phyloP scores from a whole-genome alignment of 768 basidiomycete genomes.

The Lentinus brumalis region DNA sequence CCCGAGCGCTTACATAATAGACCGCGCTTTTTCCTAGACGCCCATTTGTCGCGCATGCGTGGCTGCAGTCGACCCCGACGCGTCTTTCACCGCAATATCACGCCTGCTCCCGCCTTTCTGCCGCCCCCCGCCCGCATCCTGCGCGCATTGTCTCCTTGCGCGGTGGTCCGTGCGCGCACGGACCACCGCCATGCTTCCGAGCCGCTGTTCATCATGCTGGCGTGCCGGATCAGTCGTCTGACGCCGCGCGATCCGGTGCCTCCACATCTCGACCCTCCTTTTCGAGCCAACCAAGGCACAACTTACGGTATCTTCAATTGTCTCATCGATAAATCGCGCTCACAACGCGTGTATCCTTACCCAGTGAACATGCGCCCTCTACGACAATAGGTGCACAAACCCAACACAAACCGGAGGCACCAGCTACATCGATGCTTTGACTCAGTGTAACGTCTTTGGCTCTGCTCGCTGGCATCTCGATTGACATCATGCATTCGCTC shows the following conservation, averaged over 20 bases:
- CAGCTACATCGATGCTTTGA: not conserved
- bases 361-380: too few relatives aligned
- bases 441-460: not conserved
- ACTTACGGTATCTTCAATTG: not conserved
- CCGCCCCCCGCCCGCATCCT: not conserved
- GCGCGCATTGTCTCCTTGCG: not conserved
- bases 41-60: conserved; percentile 6
- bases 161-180: conserved; percentile 2
- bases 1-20: conserved; percentile 20
- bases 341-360: not conserved
- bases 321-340: not conserved
- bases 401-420: not conserved
- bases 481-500: too few relatives aligned
- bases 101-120: not conserved
- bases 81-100: not conserved
- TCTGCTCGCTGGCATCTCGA: too few relatives aligned
- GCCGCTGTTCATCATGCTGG: conserved; percentile 6
- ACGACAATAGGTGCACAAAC: not conserved
- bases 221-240: conserved; percentile 16
- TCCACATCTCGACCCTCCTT: conserved; percentile 16
- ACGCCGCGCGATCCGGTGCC: conserved; percentile 21
- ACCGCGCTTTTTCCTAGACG: conserved; percentile 16
- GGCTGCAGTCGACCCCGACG: not conserved
- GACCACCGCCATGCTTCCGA: not conserved
- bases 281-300: conserved; percentile 9